Percentiles rank a stretch among this genome's conserved stretches.
Evolutionary conservation across 805 yeast species (phyloP).

Genomic region (Teunomyces stri): DNA sequence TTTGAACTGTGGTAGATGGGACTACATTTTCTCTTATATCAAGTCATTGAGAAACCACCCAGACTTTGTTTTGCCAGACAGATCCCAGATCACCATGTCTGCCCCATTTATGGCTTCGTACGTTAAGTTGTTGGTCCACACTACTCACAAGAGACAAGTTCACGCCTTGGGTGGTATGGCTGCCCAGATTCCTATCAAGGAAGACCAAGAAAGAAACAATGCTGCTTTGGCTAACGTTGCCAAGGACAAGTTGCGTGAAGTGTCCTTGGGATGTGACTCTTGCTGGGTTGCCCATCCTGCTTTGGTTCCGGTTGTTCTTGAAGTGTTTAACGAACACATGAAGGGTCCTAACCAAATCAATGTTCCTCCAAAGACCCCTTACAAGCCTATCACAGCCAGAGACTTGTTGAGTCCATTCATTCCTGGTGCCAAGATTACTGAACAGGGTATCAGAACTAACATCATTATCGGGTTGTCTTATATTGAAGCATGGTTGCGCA

Average conservation of each 20-base stretch:
- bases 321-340: constrained; percentile 72
- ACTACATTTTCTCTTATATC: constrained; percentile 78
- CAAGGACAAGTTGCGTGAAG: constrained; percentile 75
- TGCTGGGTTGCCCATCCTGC: constrained; percentile 92
- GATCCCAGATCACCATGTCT: constrained; percentile 76
- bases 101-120: constrained; percentile 81
- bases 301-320: constrained; percentile 67
- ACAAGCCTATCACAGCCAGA: constrained; percentile 54
- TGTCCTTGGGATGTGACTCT: constrained; percentile 78
- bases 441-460: constrained; percentile 67
- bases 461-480: constrained; percentile 74
- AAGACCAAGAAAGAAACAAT: constrained; percentile 60
- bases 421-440: constrained; percentile 61
- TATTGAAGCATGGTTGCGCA: constrained; percentile 85
- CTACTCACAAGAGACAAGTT: constrained; percentile 75
- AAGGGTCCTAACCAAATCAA: constrained; percentile 79
- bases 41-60: constrained; percentile 70
- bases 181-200: constrained; percentile 79
- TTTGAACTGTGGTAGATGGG: constrained; percentile 88
- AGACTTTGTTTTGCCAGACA: constrained; percentile 69
- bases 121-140: constrained; percentile 68
- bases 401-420: constrained; percentile 66
- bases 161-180: constrained; percentile 94
- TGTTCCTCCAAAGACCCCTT: constrained; percentile 46
- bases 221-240: constrained; percentile 71